Evolutionary conservation across 371 early-diverging fungal genomes (phyloP), one percentile per base, ranked within the genome.

Genomic region (Lichtheimia hyalospora): DNA sequence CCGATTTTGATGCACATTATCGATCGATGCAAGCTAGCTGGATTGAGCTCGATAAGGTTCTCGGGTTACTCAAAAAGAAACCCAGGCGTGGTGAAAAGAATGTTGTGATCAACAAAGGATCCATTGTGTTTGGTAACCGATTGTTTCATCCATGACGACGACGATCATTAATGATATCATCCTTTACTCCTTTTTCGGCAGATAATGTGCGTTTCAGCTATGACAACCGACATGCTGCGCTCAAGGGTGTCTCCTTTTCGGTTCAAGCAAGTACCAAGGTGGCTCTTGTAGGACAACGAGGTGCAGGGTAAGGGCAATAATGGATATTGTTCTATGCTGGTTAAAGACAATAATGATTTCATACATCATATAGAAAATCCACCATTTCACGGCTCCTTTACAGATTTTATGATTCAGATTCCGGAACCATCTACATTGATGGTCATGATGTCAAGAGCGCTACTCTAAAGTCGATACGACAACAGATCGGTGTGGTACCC

Each of bases 21-120:
- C 66, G 84, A 78, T 75, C 81, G 68, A 85, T 89, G 25, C 82
- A 89, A 60, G 76, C 88, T 74, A 92, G 92, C 82, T 93, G 93
- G 72, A 84, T 95, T 44, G 95, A 95, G 60, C 92, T 94, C 94
- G 96, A 96, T 61, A 92, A 91, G 67, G 91, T 96, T 88, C 75
- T 95, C 49, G 92, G 88, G 88, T 95, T 60, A 78, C 92, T 56
- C 90, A 89, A 56, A 70, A 85, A 1, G 66, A 83, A 40, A 87
- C 86, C 39, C 80, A 92, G 14, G 66, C 88, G 70, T 25, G 82
- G 85, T 10, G 75, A 73, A 16, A 73, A 77, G 15, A 58, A 34
- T 2, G 10, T 88, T 10, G 58, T 61, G 7, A 71, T 79, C 53
- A 71, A 76, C 5, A 69, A 81, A 12, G 90, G 89, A 23, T 78